Conservation (phyloP, 208 protist species). For the Leishmania lainsoni region DNA sequence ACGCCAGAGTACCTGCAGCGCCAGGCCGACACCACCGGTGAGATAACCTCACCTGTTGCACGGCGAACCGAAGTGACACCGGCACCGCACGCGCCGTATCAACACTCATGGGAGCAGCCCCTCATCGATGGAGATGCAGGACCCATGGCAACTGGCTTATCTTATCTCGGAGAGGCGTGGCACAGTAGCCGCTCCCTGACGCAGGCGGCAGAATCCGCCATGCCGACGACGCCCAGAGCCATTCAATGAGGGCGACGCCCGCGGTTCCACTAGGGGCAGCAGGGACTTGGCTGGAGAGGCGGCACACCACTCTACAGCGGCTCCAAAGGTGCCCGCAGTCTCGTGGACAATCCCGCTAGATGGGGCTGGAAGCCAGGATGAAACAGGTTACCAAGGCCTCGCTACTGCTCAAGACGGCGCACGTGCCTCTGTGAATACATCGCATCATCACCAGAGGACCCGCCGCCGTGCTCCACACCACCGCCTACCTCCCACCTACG, state of each 20-base stretch:
- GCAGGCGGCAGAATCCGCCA: background rate
- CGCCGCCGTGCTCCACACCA: background rate
- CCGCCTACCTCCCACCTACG: constrained; percentile 22
- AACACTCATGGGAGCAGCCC: background rate
- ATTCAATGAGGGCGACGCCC: background rate
- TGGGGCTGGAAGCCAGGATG: background rate
- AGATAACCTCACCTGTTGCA: background rate
- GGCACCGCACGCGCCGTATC: constrained; percentile 2
- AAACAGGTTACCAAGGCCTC: background rate
- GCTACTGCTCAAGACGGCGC: background rate
- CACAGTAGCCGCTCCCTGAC: background rate
- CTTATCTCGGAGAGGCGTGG: constrained; percentile 6
- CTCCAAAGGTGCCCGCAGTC: constrained; percentile 1
- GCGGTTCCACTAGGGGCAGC: background rate
- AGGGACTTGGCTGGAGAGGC: background rate
- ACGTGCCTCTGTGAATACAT: background rate
- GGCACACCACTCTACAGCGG: background rate
- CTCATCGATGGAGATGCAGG: background rate
- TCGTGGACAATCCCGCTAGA: constrained; percentile 30
- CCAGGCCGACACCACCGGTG: background rate
- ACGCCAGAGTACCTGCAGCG: background rate
- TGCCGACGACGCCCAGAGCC: background rate
- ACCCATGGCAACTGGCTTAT: background rate
- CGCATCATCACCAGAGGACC: background rate
- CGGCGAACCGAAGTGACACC: background rate